A percentile compares a stretch with the other conserved stretches of the same genome.
Conservation (phyloP, 2,329 filamentous ascomycete genomes). For the Metarhizium rileyi region DNA sequence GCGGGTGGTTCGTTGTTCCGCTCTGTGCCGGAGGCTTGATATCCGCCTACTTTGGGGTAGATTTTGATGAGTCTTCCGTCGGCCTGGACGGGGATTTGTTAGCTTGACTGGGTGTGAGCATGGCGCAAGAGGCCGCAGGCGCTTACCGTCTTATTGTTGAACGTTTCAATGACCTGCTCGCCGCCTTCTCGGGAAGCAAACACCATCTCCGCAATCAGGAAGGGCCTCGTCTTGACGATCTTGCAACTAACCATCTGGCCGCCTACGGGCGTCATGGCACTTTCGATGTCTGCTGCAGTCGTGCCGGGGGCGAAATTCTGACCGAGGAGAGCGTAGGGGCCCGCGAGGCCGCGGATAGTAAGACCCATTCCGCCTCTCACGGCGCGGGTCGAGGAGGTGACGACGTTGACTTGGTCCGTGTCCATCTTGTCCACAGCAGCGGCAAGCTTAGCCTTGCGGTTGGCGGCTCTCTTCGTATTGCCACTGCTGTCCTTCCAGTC, state of each 20-base stretch:
- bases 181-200: constrained; percentile 65
- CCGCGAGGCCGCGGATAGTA: constrained; percentile 63
- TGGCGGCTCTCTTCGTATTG: constrained; percentile 14
- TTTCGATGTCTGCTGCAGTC: constrained; percentile 73
- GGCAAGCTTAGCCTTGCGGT: constrained; percentile 29
- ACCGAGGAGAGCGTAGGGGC: constrained; percentile 62
- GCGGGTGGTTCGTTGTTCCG: constrained; percentile 17
- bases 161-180: constrained; percentile 63
- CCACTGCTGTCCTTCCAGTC: constrained; percentile 15
- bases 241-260: constrained; percentile 59
- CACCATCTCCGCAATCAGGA: constrained; percentile 68
- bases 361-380: constrained; percentile 35
- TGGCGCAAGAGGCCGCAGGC: not conserved
- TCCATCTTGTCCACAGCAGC: constrained; percentile 35
- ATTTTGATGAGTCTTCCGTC: constrained; percentile 67
- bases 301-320: constrained; percentile 78
- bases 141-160: constrained; percentile 68
- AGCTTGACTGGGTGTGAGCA: not conserved
- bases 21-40: constrained; percentile 18
- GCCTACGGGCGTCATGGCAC: constrained; percentile 67
- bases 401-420: constrained; percentile 28
- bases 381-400: constrained; percentile 10
- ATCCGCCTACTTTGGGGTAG: constrained; percentile 52
- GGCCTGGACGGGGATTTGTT: constrained; percentile 37
- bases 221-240: constrained; percentile 56